Percentiles rank a stretch among this genome's conserved stretches.
These are phyloP conservation scores for Endoconidiophora laricicola DNA, from an alignment of 2,329 filamentous ascomycete species.

Conservation along the genomic window DNA sequence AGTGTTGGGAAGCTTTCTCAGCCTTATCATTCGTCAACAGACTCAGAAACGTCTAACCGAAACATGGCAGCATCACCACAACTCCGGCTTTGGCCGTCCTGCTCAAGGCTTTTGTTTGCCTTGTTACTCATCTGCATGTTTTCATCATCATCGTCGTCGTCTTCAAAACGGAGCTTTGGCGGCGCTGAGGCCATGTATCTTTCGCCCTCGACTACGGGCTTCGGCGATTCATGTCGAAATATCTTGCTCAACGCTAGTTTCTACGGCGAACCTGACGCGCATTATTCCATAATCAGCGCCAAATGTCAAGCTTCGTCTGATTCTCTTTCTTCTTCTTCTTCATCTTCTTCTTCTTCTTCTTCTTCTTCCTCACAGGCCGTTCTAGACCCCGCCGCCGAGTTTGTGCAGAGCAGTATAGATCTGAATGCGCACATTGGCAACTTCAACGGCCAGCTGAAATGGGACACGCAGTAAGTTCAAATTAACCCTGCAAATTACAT, in stretches of 20 bases:
- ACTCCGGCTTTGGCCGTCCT: too few relatives aligned
- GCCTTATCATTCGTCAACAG: too few relatives aligned
- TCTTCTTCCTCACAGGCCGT: too few relatives aligned
- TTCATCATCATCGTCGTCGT: too few relatives aligned
- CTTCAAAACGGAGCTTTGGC: not conserved
- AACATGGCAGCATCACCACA: too few relatives aligned
- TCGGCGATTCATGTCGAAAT: conserved; percentile 5
- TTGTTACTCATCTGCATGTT: too few relatives aligned
- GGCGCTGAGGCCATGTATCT: not conserved
- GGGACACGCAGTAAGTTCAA: conserved; percentile 10
- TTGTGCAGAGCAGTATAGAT: not conserved
- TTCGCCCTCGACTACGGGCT: not conserved
- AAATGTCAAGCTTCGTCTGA: not conserved
- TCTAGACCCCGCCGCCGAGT: not conserved
- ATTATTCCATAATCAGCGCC: conserved; percentile 7
- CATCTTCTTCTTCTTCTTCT: too few relatives aligned
- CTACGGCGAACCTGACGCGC: conserved; percentile 5
- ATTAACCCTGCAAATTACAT: too few relatives aligned
- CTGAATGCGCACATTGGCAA: conserved; percentile 6
- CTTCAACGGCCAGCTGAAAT: conserved; percentile 11
- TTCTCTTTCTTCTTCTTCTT: too few relatives aligned
- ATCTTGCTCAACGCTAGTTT: conserved; percentile 3
- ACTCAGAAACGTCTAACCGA: too few relatives aligned
- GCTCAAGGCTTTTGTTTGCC: too few relatives aligned
- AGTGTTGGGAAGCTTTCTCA: too few relatives aligned